Percentiles rank a stretch among this genome's conserved stretches.
Evolutionary conservation across 805 yeast genomes (phyloP).

Genomic region (Lachancea sp.): DNA sequence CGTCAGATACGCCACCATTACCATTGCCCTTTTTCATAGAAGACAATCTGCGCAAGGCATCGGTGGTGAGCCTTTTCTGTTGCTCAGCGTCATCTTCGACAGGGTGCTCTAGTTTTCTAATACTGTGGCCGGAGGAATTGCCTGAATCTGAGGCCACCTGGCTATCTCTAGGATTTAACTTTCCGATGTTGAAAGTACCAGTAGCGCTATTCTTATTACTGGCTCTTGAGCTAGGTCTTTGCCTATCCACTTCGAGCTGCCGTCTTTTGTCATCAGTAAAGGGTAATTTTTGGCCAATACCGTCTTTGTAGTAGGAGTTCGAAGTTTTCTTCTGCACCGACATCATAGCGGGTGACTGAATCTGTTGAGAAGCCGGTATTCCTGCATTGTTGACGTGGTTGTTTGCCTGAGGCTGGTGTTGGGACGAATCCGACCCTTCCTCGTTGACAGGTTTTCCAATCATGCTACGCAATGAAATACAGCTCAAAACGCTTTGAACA

Average conservation of each 20-base stretch:
- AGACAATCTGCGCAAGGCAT: slow-evolving; percentile 36
- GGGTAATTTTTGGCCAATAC: slow-evolving; percentile 31
- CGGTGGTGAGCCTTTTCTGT: slow-evolving; percentile 35
- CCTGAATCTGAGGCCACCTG: not conserved
- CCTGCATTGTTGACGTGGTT: not conserved
- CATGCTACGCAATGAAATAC: slow-evolving; percentile 61
- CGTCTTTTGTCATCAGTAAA: slow-evolving; percentile 30
- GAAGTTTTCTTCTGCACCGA: slow-evolving; percentile 17
- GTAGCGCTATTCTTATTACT: not conserved
- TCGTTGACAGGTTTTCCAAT: slow-evolving; percentile 48
- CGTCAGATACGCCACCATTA: not conserved
- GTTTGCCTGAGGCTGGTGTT: slow-evolving; percentile 10
- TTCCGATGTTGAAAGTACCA: not conserved
- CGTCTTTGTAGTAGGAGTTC: slow-evolving; percentile 16
- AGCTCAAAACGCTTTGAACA: slow-evolving; percentile 41
- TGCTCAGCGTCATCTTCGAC: slow-evolving; percentile 25
- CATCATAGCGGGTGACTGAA: slow-evolving; percentile 38
- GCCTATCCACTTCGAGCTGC: slow-evolving; percentile 3
- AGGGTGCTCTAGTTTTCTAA: slow-evolving; percentile 8
- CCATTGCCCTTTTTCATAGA: slow-evolving; percentile 17
- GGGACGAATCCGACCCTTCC: slow-evolving; percentile 37
- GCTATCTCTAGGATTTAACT: not conserved
- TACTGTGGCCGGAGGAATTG: not conserved
- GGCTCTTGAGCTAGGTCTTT: not conserved
- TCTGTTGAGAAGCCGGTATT: slow-evolving; percentile 30